A percentile compares a stretch with the other conserved stretches of the same genome.
Conservation (phyloP, 2,329 filamentous ascomycete genomes). For the Calonectria pauciramosa region DNA sequence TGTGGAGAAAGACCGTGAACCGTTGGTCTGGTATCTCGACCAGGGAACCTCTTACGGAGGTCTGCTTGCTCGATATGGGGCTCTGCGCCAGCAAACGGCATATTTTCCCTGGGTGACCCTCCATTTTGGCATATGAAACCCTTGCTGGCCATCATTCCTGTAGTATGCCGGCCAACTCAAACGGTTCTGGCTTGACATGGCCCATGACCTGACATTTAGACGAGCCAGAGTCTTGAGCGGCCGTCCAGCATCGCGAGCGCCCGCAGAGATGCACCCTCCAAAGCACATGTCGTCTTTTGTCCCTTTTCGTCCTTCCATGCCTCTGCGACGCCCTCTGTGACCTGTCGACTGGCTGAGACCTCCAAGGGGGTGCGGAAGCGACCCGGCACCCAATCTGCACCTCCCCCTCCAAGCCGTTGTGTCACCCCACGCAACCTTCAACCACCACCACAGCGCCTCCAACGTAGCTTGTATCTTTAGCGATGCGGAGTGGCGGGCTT, state of each 20-base stretch:
- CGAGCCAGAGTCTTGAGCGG: slow-evolving; percentile 16
- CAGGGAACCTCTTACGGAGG: not conserved
- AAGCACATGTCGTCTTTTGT: slow-evolving; percentile 23
- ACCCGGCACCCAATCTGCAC: slow-evolving; percentile 19
- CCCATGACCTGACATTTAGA: not conserved
- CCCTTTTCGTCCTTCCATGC: slow-evolving; percentile 9
- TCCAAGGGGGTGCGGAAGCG: slow-evolving; percentile 26
- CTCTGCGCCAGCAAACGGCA: slow-evolving; percentile 12
- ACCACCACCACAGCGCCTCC: slow-evolving; percentile 11
- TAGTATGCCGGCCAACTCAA: slow-evolving; percentile 2
- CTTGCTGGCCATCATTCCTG: slow-evolving; percentile 10
- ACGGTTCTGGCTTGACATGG: not conserved
- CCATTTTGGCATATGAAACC: slow-evolving; percentile 5
- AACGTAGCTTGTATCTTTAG: not conserved
- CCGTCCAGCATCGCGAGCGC: slow-evolving; percentile 27
- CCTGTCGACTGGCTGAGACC: slow-evolving; percentile 1
- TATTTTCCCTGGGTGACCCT: not conserved
- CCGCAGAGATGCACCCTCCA: slow-evolving; percentile 30
- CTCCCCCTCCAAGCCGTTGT: not conserved
- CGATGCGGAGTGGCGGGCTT: slow-evolving; percentile 20
- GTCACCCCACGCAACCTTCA: slow-evolving; percentile 26
- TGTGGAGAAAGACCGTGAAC: slow-evolving; percentile 18
- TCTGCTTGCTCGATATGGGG: slow-evolving; percentile 7
- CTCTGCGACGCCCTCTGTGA: slow-evolving; percentile 4
- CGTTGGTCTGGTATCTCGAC: slow-evolving; percentile 25